Evolutionary conservation across 192 early-diverging fungal species (phyloP).

Genomic region (Gaertneriomyces semiglobifer): DNA sequence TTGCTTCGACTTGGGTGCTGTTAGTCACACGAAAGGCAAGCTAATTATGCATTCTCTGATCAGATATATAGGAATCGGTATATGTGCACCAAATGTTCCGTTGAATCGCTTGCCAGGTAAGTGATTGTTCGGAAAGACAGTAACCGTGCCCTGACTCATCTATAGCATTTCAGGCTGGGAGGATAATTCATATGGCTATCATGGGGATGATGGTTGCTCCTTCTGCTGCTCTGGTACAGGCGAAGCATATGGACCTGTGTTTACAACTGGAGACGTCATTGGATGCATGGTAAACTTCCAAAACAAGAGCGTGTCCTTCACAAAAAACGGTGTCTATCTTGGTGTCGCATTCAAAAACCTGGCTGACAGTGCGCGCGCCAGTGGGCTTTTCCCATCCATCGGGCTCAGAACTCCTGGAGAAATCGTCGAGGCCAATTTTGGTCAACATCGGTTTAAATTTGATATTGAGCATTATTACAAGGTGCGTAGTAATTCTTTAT

Average conservation of each 20-base stretch:
- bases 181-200: constrained; percentile 88
- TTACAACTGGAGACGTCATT: constrained; percentile 87
- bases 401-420: constrained; percentile 75
- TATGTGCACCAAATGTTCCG: constrained; percentile 54
- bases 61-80: constrained; percentile 85
- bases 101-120: constrained; percentile 79
- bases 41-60: too few species aligned
- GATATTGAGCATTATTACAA: constrained; percentile 67
- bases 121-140: constrained; percentile 1
- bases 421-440: constrained; percentile 74
- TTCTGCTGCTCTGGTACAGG: constrained; percentile 78
- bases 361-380: constrained; percentile 33
- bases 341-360: constrained; percentile 31
- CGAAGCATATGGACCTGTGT: constrained; percentile 79
- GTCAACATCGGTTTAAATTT: constrained; percentile 63
- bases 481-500: constrained; percentile 26
- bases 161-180: constrained; percentile 73
- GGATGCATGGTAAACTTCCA: constrained; percentile 91
- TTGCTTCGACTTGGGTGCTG: neutral
- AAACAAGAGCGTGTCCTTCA: constrained; percentile 76
- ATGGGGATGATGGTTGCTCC: constrained; percentile 89
- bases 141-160: neutral
- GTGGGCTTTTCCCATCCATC: constrained; percentile 63
- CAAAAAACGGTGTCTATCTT: constrained; percentile 85
- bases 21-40: too few species aligned